phyloP scores from a whole-genome alignment of 169 alveolate species.

The Cryptosporidium parvum region DNA sequence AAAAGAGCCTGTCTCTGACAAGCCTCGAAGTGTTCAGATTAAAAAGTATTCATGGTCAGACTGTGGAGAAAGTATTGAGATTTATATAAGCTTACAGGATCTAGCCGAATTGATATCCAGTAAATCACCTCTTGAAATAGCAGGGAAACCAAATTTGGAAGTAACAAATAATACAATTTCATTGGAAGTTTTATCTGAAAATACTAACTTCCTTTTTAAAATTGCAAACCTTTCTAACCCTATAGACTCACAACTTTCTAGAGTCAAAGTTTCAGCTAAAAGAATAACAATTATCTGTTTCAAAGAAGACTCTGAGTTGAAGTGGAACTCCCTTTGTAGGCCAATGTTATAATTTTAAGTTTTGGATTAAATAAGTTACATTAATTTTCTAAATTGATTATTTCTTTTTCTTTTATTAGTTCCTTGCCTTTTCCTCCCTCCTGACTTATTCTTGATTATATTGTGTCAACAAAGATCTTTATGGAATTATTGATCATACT shows the following conservation, averaged over 20 bases:
- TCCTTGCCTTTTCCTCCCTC: too few relatives aligned
- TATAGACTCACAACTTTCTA: conserved; percentile 37
- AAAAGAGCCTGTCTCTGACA: neutral
- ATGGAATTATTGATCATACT: neutral
- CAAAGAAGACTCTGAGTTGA: conserved; percentile 54
- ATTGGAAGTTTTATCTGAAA: conserved; percentile 7
- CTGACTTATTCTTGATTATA: neutral
- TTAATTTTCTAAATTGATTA: neutral
- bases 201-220: neutral
- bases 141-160: conserved; percentile 40
- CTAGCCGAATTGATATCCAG: neutral
- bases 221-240: conserved; percentile 48
- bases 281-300: conserved; percentile 41
- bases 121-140: conserved; percentile 22
- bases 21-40: conserved; percentile 43
- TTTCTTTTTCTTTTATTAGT: neutral
- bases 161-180: conserved; percentile 24
- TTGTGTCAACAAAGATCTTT: neutral
- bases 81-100: conserved; percentile 45
- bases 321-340: conserved; percentile 48
- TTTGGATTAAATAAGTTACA: neutral
- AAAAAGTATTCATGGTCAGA: conserved; percentile 82
- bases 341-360: conserved; percentile 14
- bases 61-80: conserved; percentile 78
- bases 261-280: conserved; percentile 46